phyloP scores from a whole-genome alignment of 2,329 filamentous ascomycete genomes.

The Coniochaeta sp. region DNA sequence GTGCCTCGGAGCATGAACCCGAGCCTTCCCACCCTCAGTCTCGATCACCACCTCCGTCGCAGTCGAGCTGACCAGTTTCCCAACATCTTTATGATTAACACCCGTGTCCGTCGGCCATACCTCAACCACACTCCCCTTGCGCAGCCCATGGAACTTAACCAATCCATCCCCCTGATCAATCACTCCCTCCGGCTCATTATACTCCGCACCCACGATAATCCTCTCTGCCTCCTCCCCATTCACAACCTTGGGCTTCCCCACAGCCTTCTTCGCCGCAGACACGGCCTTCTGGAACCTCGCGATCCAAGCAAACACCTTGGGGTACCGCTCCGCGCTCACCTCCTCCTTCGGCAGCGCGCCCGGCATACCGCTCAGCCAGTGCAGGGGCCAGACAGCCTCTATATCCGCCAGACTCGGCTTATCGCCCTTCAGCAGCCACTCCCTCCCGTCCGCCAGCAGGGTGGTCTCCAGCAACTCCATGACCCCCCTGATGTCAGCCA shows the following conservation, averaged over 20 bases:
- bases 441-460: slow-evolving; percentile 57
- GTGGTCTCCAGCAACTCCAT: slow-evolving; percentile 55
- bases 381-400: slow-evolving; percentile 60
- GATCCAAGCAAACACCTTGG: slow-evolving; percentile 58
- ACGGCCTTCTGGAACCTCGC: slow-evolving; percentile 48
- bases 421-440: slow-evolving; percentile 52
- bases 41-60: slow-evolving; percentile 50
- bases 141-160: slow-evolving; percentile 37
- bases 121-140: slow-evolving; percentile 45
- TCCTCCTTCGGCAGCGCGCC: slow-evolving; percentile 45
- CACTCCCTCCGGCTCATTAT: slow-evolving; percentile 33
- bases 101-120: slow-evolving; percentile 59
- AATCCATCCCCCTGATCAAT: slow-evolving; percentile 44
- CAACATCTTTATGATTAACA: slow-evolving; percentile 48
- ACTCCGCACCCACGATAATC: slow-evolving; percentile 36
- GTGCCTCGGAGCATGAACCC: slow-evolving; percentile 55
- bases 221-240: slow-evolving; percentile 47
- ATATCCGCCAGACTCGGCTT: slow-evolving; percentile 57
- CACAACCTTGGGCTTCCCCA: slow-evolving; percentile 31
- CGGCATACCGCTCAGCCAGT: slow-evolving; percentile 54
- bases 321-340: slow-evolving; percentile 47
- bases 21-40: slow-evolving; percentile 34
- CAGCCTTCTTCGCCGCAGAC: slow-evolving; percentile 28
- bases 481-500: slow-evolving; percentile 44
- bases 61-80: slow-evolving; percentile 45